These are phyloP conservation scores for Bifiguratus adelaidae DNA, from an alignment of 192 early-diverging fungal genomes.

Conservation along the genomic window DNA sequence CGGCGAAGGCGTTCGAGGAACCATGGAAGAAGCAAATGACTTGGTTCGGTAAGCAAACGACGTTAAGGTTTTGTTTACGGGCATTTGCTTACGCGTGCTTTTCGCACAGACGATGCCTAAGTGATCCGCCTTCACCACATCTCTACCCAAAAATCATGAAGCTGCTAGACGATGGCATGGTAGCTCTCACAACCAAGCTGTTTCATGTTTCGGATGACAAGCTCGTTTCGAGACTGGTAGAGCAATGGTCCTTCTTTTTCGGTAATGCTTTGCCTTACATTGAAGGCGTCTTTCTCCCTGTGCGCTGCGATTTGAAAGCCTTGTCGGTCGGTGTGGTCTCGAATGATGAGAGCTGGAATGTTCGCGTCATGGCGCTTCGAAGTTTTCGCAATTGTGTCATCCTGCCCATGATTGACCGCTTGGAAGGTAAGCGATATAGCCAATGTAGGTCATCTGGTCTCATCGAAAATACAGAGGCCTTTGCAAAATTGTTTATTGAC, in stretches of 20 bases:
- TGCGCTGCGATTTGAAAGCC: conserved; percentile 43
- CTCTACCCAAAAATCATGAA: conserved; percentile 46
- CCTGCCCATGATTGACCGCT: conserved; percentile 41
- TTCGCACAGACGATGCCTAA: conserved; percentile 24
- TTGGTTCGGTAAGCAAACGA: conserved; percentile 47
- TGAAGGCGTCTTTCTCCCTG: conserved; percentile 77
- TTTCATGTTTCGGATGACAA: conserved; percentile 54
- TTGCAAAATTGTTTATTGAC: conserved; percentile 49
- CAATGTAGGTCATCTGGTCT: not conserved
- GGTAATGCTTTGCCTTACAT: conserved; percentile 76
- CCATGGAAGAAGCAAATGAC: conserved; percentile 80
- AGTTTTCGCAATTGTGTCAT: conserved; percentile 60
- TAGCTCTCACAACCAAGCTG: conserved; percentile 54
- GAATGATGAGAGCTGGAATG: conserved; percentile 37
- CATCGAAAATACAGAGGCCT: conserved; percentile 30
- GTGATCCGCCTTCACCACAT: conserved; percentile 18
- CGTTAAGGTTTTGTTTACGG: not conserved
- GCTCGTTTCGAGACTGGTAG: conserved; percentile 52
- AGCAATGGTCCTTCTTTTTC: conserved; percentile 75
- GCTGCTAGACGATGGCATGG: conserved; percentile 47
- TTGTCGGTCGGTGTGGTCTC: no score
- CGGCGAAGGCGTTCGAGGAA: conserved; percentile 68
- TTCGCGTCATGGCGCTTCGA: conserved; percentile 47
- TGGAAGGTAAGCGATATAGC: conserved; percentile 41
- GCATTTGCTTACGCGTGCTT: not conserved